These are phyloP conservation scores for Boletellus ananiceps DNA, from an alignment of 768 basidiomycete genomes.

Conservation along the genomic window DNA sequence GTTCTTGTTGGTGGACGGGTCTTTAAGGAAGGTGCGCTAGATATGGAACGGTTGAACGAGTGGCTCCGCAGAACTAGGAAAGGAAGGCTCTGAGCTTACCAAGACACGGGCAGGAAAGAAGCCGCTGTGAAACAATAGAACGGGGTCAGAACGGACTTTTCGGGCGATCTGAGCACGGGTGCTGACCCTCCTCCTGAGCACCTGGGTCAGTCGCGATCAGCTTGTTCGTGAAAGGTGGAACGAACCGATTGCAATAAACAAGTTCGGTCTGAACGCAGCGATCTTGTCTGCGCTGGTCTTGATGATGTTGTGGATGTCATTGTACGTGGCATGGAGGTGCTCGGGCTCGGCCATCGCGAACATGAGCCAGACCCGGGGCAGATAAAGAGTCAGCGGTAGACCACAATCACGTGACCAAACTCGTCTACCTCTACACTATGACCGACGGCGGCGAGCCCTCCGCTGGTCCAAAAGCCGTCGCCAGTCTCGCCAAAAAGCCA, in stretches of 20 bases:
- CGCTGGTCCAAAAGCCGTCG: conserved; percentile 56
- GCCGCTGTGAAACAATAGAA: conserved; percentile 47
- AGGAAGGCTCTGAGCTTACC: conserved; percentile 34
- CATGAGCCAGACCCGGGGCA: background rate
- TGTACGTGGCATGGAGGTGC: conserved; percentile 78
- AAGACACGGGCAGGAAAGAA: conserved; percentile 95
- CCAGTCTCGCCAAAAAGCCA: conserved; percentile 68
- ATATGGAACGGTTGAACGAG: background rate
- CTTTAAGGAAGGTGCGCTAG: conserved; percentile 82
- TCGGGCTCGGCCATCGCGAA: conserved; percentile 39
- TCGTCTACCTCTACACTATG: conserved; percentile 10
- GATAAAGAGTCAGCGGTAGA: background rate
- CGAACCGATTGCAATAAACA: conserved; percentile 79
- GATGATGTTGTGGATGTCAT: conserved; percentile 89
- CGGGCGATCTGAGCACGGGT: conserved; percentile 4
- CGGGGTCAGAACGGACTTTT: conserved; percentile 14
- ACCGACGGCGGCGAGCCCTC: conserved; percentile 17
- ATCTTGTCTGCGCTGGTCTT: conserved; percentile 62
- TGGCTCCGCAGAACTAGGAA: background rate
- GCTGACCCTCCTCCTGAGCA: conserved; percentile 78
- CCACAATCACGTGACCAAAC: conserved; percentile 18
- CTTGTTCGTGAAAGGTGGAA: conserved; percentile 5
- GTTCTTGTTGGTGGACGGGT: conserved; percentile 61
- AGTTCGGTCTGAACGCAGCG: conserved; percentile 80
- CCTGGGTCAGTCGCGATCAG: background rate